A percentile compares a stretch with the other conserved stretches of the same genome.
phyloP scores from a whole-genome alignment of 352 stramenopile species.

The Phytophthora capsici region DNA sequence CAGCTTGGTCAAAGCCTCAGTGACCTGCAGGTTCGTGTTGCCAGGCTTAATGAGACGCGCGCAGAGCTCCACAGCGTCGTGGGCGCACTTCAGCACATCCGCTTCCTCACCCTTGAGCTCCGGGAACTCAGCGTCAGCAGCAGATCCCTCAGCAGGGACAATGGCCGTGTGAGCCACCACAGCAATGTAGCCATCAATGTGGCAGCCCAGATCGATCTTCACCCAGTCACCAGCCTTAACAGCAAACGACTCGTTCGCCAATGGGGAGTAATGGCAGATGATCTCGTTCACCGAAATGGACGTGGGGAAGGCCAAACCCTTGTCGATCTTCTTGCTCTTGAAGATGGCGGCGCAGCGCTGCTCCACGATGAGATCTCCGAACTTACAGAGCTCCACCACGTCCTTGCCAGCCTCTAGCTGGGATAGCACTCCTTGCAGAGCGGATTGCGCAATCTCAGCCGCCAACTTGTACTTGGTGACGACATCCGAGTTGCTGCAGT shows the following conservation, averaged over 20 bases:
- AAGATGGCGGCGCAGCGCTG: slow-evolving; percentile 93
- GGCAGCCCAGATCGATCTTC: slow-evolving; percentile 97
- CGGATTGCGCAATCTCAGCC: slow-evolving; percentile 98
- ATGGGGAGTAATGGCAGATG: slow-evolving; percentile 98
- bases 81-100: slow-evolving; percentile 97
- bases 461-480: slow-evolving; percentile 98
- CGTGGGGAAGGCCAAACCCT: slow-evolving; percentile 99
- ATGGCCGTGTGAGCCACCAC: slow-evolving; percentile 98
- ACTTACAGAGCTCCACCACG: slow-evolving; percentile 96
- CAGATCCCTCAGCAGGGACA: slow-evolving; percentile 85
- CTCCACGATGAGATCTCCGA: slow-evolving; percentile 86
- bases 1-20: slow-evolving; percentile 95
- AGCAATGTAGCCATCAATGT: slow-evolving; percentile 99
- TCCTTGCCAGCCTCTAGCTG: slow-evolving; percentile 95
- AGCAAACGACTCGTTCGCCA: slow-evolving; percentile 85
- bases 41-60: slow-evolving; percentile 97
- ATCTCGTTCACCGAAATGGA: slow-evolving; percentile 99
- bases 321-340: slow-evolving; percentile 97
- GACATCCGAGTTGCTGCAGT: slow-evolving; percentile 92
- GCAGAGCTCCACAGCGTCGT: slow-evolving; percentile 98
- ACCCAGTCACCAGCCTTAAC: slow-evolving; percentile 89
- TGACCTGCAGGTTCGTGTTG: slow-evolving; percentile 97
- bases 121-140: slow-evolving; percentile 60
- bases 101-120: slow-evolving; percentile 79
- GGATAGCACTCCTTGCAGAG: slow-evolving; percentile 94